These are phyloP conservation scores for Apophysomyces sp. DNA, from an alignment of 371 early-diverging fungal genomes.

Conservation along the genomic window DNA sequence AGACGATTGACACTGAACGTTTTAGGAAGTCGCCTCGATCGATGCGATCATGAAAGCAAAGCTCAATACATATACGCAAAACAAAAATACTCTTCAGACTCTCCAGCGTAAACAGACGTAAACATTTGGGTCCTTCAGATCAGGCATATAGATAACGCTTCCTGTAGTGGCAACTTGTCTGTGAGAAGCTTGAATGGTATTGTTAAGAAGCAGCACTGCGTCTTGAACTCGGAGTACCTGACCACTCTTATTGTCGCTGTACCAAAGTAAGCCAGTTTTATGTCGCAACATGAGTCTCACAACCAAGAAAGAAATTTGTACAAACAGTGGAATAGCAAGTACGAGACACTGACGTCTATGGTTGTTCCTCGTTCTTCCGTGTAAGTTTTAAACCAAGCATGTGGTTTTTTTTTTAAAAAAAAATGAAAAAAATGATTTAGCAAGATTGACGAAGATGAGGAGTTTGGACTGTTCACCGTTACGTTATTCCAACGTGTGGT, in stretches of 20 bases:
- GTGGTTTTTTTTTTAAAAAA: no score
- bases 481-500: constrained; percentile 83
- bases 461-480: constrained; percentile 91
- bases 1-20: background rate
- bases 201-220: constrained; percentile 89
- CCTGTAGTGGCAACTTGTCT: constrained; percentile 84
- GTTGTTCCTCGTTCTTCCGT: constrained; percentile 94
- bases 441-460: constrained; percentile 89
- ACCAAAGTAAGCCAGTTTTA: constrained; percentile 64
- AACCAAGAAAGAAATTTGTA: constrained; percentile 47
- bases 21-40: constrained; percentile 80
- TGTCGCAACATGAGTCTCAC: background rate
- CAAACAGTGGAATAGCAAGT: constrained; percentile 81
- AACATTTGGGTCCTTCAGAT: background rate
- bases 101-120: constrained; percentile 84
- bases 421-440: no score
- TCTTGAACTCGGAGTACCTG: constrained; percentile 91
- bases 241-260: constrained; percentile 94
- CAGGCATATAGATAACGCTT: background rate
- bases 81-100: constrained; percentile 75
- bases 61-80: constrained; percentile 78
- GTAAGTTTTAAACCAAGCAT: no score
- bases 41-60: constrained; percentile 88
- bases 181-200: constrained; percentile 82
- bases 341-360: constrained; percentile 90